Evolutionary conservation across 2,329 filamentous ascomycete genomes (phyloP), one percentile per base, ranked within the genome.

Genomic region (Phialemonium atrogriseum): DNA sequence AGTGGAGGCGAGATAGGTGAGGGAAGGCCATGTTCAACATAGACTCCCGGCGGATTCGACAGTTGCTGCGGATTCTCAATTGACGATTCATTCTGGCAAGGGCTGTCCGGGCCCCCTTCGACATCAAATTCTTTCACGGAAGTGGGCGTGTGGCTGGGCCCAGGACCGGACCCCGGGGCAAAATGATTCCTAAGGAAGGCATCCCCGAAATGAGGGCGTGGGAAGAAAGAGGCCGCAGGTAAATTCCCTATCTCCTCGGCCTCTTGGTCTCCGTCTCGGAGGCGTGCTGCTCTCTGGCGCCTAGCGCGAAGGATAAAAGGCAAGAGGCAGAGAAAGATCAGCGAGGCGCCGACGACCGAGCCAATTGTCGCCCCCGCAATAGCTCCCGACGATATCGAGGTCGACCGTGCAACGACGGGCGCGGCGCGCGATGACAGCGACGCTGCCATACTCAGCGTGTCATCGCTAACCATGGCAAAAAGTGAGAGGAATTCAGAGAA

Each of bases 341-440:
- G 29, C 12, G 45, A 33, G 30, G 43, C 42, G 32, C 47, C 55
- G 18, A 48, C 37, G 12, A 52, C 44, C 18, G 43, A 45, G n/a
- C 53, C 55, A 33, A 59, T 41, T 35, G 51, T 48, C 34, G 47
- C 48, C 27, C 54, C 55, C 23, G 53, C 55, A 28, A 58, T 52
- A 37, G 43, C 47, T 31, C 55, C 53, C 18, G 41, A 34, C 10
- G 50, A 50, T 15, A 55, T 39, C 15, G 37, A 35, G 25, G 21
- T 40, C 12, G 40, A 39, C 18, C 47, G 40, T 14, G n/a, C n/a
- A n/a, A 46, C 35, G 31, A 37, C 39, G 32, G 48, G 38, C 37
- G 37, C 32, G 30, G 41, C 40, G 33, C 44, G 36, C 26, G 39
- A 38, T 12, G 61, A 30, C 27, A 35, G 35, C 18, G 16, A 25